Evolutionary conservation across 1,139 yeast genomes (phyloP), one percentile per base, ranked within the genome.

Genomic region (Lodderomyces elongisporus): DNA sequence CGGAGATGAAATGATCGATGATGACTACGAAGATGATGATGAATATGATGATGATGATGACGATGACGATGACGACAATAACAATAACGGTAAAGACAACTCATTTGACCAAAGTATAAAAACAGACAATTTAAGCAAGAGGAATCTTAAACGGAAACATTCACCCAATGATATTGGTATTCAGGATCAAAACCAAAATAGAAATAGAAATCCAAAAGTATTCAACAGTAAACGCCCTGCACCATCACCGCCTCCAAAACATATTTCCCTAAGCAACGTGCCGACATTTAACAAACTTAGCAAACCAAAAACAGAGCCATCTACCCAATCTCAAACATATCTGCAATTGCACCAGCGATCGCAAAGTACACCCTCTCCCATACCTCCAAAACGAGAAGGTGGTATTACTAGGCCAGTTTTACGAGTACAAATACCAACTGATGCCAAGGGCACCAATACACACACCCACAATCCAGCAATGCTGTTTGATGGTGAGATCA

Each of bases 381-480:
- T 15, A 15, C 8, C 15, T 21, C 15, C 17, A 14, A 28, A 30
- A 27, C 9, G 32, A 25, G 39, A 39, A 12, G 26, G 26, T n/a
- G 12, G 14, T 6, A 10, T 28, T 2, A 26, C 37, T 2, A 51
- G 78, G 33, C 79, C 79, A 2, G 58, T 71, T 3, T 51, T 73
- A 24, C 48, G 78, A 33, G 77, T 73, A 9, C 76, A 70, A 49
- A 72, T 72, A 24, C 78, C 78, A 0, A 53, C 57, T 0, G 73
- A 66, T 44, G 48, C 66, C 5, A 63, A 62, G 27, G 41, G 39
- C 6, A 31, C 25, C 12, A 38, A 36, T 14, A 23, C 24, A 8
- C 27, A 17, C 14, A 34, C 23, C n/a, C 17, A 25, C 13, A 30
- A 38, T 43, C 51, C 21, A 9, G 5, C 25, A 12, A 28, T 23